These are phyloP conservation scores for Globisporangium nagaii DNA, from an alignment of 352 stramenopile genomes.

Conservation along the genomic window DNA sequence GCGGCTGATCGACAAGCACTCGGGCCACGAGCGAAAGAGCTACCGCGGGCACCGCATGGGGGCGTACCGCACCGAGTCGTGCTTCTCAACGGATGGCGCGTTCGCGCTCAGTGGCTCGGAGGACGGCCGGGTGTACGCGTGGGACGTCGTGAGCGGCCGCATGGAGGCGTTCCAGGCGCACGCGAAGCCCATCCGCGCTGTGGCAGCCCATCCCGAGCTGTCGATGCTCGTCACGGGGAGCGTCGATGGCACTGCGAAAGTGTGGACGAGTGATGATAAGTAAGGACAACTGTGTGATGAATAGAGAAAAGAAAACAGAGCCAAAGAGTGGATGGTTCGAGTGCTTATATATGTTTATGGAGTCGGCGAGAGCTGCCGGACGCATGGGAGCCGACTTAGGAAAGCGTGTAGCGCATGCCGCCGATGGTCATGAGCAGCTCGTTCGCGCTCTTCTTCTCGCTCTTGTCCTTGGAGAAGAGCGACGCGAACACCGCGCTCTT, in stretches of 20 bases:
- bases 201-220: constrained; percentile 58
- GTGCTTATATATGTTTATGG: too few species aligned
- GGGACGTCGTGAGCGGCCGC: constrained; percentile 45
- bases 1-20: constrained; percentile 64
- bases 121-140: constrained; percentile 59
- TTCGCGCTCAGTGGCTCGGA: constrained; percentile 74
- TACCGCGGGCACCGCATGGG: constrained; percentile 60
- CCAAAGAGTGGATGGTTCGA: too few species aligned
- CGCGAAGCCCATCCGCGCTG: constrained; percentile 49
- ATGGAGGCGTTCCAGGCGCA: constrained; percentile 50
- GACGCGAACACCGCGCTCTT: constrained; percentile 80
- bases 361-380: too few species aligned
- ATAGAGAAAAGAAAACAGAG: too few species aligned
- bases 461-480: constrained; percentile 67
- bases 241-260: constrained; percentile 62
- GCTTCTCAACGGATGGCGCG: constrained; percentile 59
- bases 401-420: constrained; percentile 80
- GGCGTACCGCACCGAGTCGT: constrained; percentile 66
- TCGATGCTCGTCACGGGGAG: constrained; percentile 62
- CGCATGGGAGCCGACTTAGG: constrained; percentile 28
- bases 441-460: constrained; percentile 65
- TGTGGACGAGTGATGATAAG: constrained; percentile 32
- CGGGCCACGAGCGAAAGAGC: constrained; percentile 66
- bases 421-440: constrained; percentile 83
- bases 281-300: neutral